Conservation (phyloP, 140 eudicot genomes). For the Oenanthe javanica region DNA sequence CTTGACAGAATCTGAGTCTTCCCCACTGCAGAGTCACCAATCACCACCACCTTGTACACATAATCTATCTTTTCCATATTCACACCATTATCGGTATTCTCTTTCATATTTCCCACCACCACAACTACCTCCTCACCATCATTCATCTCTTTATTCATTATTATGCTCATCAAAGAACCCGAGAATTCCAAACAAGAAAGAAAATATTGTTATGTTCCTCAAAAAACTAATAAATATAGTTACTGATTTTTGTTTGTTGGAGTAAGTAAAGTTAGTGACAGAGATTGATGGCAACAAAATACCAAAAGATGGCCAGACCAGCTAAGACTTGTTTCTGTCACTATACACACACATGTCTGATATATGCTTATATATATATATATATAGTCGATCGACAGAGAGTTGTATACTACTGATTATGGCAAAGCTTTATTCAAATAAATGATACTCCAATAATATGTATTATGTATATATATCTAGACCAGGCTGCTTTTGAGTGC, state of each 20-base stretch:
- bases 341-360: not conserved
- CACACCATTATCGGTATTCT: not conserved
- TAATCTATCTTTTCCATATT: conserved; percentile 42
- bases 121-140: conserved; percentile 19
- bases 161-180: not conserved
- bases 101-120: conserved; percentile 1
- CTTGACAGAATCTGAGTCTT: conserved; percentile 69
- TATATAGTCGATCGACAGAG: not conserved
- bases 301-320: conserved; percentile 5
- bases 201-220: not conserved
- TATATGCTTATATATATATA: no score
- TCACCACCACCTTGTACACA: conserved; percentile 79
- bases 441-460: not conserved
- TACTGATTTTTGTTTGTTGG: conserved; percentile 19
- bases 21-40: conserved; percentile 81
- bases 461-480: not conserved
- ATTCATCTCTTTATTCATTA: conserved; percentile 50
- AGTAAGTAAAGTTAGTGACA: conserved; percentile 8
- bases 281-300: not conserved
- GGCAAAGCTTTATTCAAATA: not conserved
- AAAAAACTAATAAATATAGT: not conserved
- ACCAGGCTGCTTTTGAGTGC: not conserved
- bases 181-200: not conserved
- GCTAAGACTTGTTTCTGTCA: not conserved
- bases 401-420: not conserved